Evolutionary conservation across 176 grass and related monocot species (phyloP).

Genomic region (Cenchrus purpureus): DNA sequence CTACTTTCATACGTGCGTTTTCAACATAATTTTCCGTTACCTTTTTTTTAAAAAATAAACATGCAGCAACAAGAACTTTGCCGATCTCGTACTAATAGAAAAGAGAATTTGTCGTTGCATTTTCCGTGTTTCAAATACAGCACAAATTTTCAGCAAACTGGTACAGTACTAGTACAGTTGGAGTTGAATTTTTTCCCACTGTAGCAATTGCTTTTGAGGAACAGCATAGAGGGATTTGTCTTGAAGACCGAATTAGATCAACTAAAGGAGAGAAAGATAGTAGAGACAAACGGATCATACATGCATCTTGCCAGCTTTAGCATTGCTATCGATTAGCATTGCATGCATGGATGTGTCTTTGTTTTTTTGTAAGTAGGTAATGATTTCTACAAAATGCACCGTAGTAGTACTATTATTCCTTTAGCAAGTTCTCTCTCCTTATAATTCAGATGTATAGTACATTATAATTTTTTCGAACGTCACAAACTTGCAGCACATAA

Average conservation of each 20-base stretch:
- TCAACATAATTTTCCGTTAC: background rate
- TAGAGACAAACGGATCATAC: background rate
- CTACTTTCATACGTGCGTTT: background rate
- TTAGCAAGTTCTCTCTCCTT: background rate
- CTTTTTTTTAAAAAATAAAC: no score
- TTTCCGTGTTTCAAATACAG: background rate
- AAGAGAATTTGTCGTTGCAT: background rate
- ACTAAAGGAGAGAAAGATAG: constrained; percentile 7
- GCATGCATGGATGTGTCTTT: background rate
- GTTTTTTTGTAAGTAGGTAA: background rate
- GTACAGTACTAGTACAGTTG: background rate
- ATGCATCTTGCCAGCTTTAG: background rate
- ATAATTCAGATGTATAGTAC: no score
- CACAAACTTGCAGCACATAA: no score
- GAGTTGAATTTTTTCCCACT: background rate
- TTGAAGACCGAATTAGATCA: background rate
- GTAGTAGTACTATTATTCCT: background rate
- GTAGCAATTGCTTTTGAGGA: background rate
- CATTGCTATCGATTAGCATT: constrained; percentile 1
- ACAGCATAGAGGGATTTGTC: background rate
- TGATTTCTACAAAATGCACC: background rate
- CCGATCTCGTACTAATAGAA: no score
- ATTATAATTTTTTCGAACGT: no score
- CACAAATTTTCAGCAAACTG: background rate
- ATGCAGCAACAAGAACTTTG: no score